Evolutionary conservation across 257 asterid species (phyloP), one percentile per base, ranked within the genome.

Genomic region (Solanum peruvianum): DNA sequence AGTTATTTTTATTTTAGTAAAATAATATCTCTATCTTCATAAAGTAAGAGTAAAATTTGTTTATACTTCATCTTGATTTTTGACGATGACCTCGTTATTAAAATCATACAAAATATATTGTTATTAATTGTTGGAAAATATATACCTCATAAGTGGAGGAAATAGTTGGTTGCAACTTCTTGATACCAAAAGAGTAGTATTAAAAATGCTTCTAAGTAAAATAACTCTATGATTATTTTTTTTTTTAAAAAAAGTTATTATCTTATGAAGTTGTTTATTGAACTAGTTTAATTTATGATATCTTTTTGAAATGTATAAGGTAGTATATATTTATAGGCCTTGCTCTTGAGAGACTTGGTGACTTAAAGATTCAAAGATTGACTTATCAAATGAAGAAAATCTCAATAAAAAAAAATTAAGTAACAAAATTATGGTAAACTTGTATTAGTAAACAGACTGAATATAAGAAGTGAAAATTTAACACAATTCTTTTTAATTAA

Each of bases 111-210:
- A 0, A 7, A 70, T 3, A 31, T 31, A 27, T 18, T 60, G 3
- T 60, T 60, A 23, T 9, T 35, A 35, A 5, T 35, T 60, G 29
- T 60, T 60, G 14, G 14, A 60, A 23, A 23, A 60, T 60, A 13
- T 60, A 23, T 60, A 92, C 95, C 93, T 93, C 90, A 41, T 87
- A 89, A 39, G 94, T 82, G 5, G 96, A 89, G 91, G 91, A 93
- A 76, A 93, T 77, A 5, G 77, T 64, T 1, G 93, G 94, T 33
- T 92, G 93, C 90, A 90, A 37, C 60, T 78, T 78, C 88, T 88
- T 89, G 92, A 93, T 87, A 71, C 90, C 94, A 76, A 92, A 93
- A 31, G 96, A 33, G 35, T 33, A 33, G 35, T 33, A 33, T 33
- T 33, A 33, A 33, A 37, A 67, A 14, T 69, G 41, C 11, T 69